Base-by-base conservation (phyloP, 805 yeast species). In the Sporopachydermia quercuum region DNA sequence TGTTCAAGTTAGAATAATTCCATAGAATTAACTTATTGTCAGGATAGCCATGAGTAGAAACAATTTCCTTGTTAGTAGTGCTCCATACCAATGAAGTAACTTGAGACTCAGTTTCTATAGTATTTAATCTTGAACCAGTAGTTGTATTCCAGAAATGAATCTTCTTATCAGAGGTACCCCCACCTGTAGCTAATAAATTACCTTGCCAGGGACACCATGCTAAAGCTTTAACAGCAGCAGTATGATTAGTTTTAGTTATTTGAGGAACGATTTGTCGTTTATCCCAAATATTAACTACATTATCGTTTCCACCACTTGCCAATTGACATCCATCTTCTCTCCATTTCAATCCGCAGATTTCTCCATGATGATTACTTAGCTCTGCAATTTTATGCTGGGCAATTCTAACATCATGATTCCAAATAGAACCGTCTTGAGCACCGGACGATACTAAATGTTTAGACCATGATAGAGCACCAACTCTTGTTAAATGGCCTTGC, bases 41-140 rank as follows among this genome's bases (percentile, higher is more conserved):
- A 13, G 98, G 97, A 55, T 73, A 82, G 2, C 97, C 98, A 52
- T 91, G 95, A 4, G 96, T 80, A 5, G 95, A 89, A 1, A 81
- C 94, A 37, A 91, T 75, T 59, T 91, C 98, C 50, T 65, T 55
- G 16, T 39, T 41, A 11, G 53, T 46, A 6, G 48, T 40, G 35
- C 94, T 93, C 98, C 98, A 91, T 49, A 77, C 76, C 44, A 91
- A 65, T 13, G 96, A 82, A n/a, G 94, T 78, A 3, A 91, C 91
- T 58, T 91, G 98, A 0, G 95, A 79, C 4, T 89, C 95, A 0
- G 96, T 81, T 48, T 86, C 91, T 16, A 89, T 80, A 5, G 91
- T 71, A 47, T 86, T 84, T 27, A 83, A 74, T 44, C 94, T 65
- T 1, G 87, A 74, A 1, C 97, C 98, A 0, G 93, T 83, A 15